Base-by-base conservation (phyloP, 306 rosid species). In the Trifolium fragiferum region DNA sequence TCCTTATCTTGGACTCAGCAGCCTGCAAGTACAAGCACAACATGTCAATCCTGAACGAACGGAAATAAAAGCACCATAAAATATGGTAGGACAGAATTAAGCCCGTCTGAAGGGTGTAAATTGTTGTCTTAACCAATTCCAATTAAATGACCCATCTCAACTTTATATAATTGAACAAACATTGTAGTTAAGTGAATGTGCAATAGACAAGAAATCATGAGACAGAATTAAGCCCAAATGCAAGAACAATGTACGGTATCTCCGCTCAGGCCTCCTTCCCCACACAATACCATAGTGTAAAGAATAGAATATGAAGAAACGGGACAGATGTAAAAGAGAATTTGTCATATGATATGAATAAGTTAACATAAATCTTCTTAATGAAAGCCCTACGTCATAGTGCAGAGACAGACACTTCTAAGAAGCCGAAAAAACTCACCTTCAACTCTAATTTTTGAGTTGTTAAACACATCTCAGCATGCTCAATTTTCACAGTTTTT, bases 391-490 rank as follows among this genome's bases (percentile, higher is more conserved):
- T 51, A 43, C 18, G 62, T 41, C 60, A 46, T 18, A 47, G 40
- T 63, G 18, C 37, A 16, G 16, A 30, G 62, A 77, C 27, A 33
- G 32, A 62, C 73, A 60, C 32, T 47, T 27, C 51, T n/a, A 14
- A 41, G 21, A 23, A 74, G 66, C 78, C 70, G 74, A 77, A 43
- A 47, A 47, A 59, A 68, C 84, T 80, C 80, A 91, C 98, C 97
- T 89, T 93, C 84, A 93, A 74, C 82, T 93, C 96, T 47, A 88
- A 79, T 68, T 79, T 87, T 20, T 88, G 74, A 71, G 97, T 91
- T 44, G 93, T 87, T 84, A 93, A 76, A 79, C 95, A 85, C 86
- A 83, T 90, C 83, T 93, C 97, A 4, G 92, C 95, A 77, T 89
- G 74, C 61, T 89, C 93, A 51, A 93, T 76, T 82, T 87, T 84